Percentiles rank a stretch among this genome's conserved stretches.
phyloP scores from a whole-genome alignment of 495 filamentous ascomycete species.

The Aspergillus sclerotioniger region DNA sequence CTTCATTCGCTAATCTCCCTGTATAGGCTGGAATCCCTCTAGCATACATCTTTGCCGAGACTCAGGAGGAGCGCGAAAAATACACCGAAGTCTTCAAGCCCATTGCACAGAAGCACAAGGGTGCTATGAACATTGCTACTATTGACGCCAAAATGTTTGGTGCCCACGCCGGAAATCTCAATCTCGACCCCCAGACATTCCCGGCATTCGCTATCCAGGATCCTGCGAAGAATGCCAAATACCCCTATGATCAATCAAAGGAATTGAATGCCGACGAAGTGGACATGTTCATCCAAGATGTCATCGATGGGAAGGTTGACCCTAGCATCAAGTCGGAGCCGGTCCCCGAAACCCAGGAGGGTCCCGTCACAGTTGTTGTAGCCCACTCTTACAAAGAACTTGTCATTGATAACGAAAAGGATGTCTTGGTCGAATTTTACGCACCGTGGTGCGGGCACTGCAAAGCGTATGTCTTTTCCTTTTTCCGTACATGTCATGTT shows the following conservation, averaged over 20 bases:
- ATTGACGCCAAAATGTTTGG: conserved; percentile 96
- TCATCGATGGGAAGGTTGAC: conserved; percentile 82
- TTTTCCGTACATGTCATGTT: not conserved
- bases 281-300: conserved; percentile 82
- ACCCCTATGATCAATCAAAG: conserved; percentile 84
- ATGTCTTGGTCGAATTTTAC: conserved; percentile 98
- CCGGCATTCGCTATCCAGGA: conserved; percentile 98
- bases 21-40: conserved; percentile 81
- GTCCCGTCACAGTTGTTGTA: conserved; percentile 83
- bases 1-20: conserved; percentile 8
- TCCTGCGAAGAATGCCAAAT: conserved; percentile 94
- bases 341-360: conserved; percentile 92
- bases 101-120: conserved; percentile 61
- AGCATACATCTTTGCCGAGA: conserved; percentile 98
- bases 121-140: conserved; percentile 92
- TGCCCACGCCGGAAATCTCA: conserved; percentile 93
- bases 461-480: conserved; percentile 64
- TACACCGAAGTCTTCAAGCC: conserved; percentile 62
- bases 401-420: conserved; percentile 91
- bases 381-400: conserved; percentile 92
- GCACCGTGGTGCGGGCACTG: conserved; percentile 99
- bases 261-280: conserved; percentile 74
- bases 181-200: conserved; percentile 93
- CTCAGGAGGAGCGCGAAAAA: conserved; percentile 78
- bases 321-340: conserved; percentile 98